Evolutionary conservation across 495 filamentous ascomycete genomes (phyloP), one percentile per base, ranked within the genome.

Genomic region (Trichocladium antarcticum): DNA sequence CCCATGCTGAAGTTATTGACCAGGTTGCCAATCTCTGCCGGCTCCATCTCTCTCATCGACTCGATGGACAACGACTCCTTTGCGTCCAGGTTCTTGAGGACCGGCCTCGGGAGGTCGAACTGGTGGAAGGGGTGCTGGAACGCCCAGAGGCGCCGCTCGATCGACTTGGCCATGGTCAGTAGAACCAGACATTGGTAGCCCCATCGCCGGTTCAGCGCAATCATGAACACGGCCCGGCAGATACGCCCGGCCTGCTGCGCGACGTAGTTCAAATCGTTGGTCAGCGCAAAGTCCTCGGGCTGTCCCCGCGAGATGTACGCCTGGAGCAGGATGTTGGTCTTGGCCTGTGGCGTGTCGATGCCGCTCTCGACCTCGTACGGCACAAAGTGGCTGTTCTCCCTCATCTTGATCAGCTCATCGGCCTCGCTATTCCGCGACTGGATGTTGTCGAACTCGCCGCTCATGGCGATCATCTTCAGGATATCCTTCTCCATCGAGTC

Each of bases 401-500:
- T 73, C 57, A 69, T 58, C 2, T 22, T 27, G 22, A 70, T 68
- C 9, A 99, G 72, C 63, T 97, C 92, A 42, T 82, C 78, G 8
- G 80, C 76, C 61, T 99, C 92, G 45, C 57, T 90, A 29, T 99
- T 93, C 31, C 92, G 72, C 6, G 83, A 83, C 62, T 95, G 89
- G 45, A 99, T 89, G 50, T 97, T 94, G 65, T 96, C 85, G 52
- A 99, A 99, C 68, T 99, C 92, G 38, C 88, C 88, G 55, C 87
- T 93, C 78, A 87, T 82, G 60, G 87, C 87, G 57, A 99, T 87
- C 89, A 97, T 96, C 53, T 81, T 81, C 22, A 99, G 70, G 22
- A 94, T 81, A 60, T 97, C 90, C 16, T 86, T 85, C 67, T 96
- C 93, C 2, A 81, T 83, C 6, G 87, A 79, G 10, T 72, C 74